These are phyloP conservation scores for Cadophora malorum DNA, from an alignment of 2,329 filamentous ascomycete genomes.

Conservation along the genomic window DNA sequence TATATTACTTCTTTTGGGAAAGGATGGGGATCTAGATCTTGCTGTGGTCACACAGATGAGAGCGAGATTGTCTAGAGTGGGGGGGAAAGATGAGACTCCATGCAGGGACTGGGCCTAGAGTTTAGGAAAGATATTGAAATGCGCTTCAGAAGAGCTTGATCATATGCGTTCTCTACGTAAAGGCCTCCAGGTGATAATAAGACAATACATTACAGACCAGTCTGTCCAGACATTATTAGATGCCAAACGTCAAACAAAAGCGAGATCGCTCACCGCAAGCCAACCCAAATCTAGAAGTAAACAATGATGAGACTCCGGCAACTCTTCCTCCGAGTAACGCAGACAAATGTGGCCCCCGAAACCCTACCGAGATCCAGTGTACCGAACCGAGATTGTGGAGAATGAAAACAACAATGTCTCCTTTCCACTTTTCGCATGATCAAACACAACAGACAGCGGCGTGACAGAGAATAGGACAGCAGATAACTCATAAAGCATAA, in stretches of 20 bases:
- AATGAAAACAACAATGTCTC: background rate
- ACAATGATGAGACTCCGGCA: background rate
- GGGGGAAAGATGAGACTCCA: too few species aligned
- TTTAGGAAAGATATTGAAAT: too few species aligned
- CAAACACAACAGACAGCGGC: background rate
- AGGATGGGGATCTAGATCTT: background rate
- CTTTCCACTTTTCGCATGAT: background rate
- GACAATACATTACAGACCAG: background rate
- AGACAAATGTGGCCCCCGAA: background rate
- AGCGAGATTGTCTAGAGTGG: too few species aligned
- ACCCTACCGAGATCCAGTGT: background rate
- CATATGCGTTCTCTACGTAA: too few species aligned
- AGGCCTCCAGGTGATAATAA: background rate
- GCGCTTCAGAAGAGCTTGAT: too few species aligned
- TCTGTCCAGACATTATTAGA: background rate
- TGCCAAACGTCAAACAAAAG: background rate
- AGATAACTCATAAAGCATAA: slow-evolving; percentile 7
- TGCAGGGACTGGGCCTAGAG: too few species aligned
- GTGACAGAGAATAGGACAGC: background rate
- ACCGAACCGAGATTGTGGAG: background rate
- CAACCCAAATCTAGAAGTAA: background rate
- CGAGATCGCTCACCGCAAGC: background rate
- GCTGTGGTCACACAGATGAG: too few species aligned
- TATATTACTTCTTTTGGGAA: background rate
- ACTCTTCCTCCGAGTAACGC: slow-evolving; percentile 2